phyloP scores from a whole-genome alignment of 208 protist genomes.

The Eutreptiella sp. region DNA sequence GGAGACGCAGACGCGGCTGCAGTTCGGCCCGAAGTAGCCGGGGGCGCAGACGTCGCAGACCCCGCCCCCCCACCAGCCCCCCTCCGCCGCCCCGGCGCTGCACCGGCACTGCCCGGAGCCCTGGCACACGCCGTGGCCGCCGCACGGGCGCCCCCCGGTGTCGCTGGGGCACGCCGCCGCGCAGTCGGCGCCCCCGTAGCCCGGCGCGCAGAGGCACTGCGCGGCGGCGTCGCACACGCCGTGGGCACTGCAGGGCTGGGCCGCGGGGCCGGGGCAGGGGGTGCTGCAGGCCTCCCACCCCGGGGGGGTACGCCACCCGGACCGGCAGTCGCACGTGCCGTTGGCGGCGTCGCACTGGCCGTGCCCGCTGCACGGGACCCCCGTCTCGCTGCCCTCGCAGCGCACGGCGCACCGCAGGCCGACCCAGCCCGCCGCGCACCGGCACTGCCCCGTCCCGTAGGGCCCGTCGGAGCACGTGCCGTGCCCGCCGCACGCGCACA shows the following conservation, averaged over 20 bases:
- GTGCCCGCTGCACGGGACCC: too few species aligned
- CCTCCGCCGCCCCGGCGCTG: neutral
- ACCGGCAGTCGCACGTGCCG: too few species aligned
- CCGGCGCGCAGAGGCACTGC: slow-evolving; percentile 24
- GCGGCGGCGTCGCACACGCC: too few species aligned
- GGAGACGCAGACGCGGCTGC: neutral
- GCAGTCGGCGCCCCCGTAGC: slow-evolving; percentile 23
- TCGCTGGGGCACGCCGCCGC: slow-evolving; percentile 3
- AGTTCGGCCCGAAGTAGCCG: slow-evolving; percentile 1
- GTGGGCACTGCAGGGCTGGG: too few species aligned
- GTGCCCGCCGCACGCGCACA: slow-evolving; percentile 20
- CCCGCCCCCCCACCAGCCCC: slow-evolving; percentile 14
- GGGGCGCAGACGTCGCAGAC: slow-evolving; percentile 15
- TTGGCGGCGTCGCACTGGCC: too few species aligned
- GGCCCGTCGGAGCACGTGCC: slow-evolving; percentile 28
- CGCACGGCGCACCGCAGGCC: neutral
- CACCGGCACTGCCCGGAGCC: slow-evolving; percentile 3
- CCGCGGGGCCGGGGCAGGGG: too few species aligned
- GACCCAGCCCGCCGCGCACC: slow-evolving; percentile 1
- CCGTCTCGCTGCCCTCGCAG: too few species aligned
- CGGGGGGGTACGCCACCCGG: too few species aligned
- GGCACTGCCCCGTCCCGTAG: slow-evolving; percentile 10
- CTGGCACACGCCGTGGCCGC: slow-evolving; percentile 14
- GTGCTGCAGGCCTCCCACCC: too few species aligned
- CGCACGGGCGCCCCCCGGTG: slow-evolving; percentile 17